Conservation (phyloP, 1,284 basidiomycete genomes). For the Leucoagaricus sp. region DNA sequence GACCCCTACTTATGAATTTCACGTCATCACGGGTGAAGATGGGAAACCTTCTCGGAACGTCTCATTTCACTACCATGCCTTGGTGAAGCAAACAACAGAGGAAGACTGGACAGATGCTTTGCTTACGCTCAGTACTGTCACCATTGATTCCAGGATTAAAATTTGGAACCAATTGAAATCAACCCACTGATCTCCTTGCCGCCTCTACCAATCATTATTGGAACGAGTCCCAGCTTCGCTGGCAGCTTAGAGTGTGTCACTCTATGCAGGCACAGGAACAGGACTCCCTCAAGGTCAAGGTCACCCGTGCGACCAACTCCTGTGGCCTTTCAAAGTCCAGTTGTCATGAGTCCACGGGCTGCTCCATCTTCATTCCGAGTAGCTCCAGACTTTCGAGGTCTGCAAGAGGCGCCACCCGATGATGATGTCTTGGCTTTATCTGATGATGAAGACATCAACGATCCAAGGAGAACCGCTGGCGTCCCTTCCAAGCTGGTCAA, state of each 20-base stretch:
- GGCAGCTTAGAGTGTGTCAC: too few relatives aligned
- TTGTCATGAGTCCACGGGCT: too few relatives aligned
- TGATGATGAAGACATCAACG: neutral
- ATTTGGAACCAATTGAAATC: constrained; percentile 2
- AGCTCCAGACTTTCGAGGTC: neutral
- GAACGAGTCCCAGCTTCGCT: too few relatives aligned
- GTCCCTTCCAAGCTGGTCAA: constrained; percentile 34
- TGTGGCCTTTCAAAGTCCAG: too few relatives aligned
- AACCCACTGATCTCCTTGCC: neutral
- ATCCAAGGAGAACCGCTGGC: neutral
- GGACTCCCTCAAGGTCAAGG: too few relatives aligned
- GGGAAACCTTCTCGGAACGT: constrained; percentile 45
- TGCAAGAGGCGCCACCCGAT: neutral
- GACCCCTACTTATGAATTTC: constrained; percentile 58
- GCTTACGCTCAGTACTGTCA: constrained; percentile 54
- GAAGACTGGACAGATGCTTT: constrained; percentile 57
- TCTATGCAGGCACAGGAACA: too few relatives aligned
- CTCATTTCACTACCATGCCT: constrained; percentile 55
- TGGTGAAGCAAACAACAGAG: constrained; percentile 54
- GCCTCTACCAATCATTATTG: neutral
- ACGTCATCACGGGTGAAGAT: constrained; percentile 45
- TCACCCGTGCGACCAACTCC: too few relatives aligned
- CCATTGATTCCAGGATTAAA: constrained; percentile 11
- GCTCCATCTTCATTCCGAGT: neutral
- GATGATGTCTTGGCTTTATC: neutral